Conservation (phyloP, 805 yeast species). For the Myxozyma neotropica region DNA sequence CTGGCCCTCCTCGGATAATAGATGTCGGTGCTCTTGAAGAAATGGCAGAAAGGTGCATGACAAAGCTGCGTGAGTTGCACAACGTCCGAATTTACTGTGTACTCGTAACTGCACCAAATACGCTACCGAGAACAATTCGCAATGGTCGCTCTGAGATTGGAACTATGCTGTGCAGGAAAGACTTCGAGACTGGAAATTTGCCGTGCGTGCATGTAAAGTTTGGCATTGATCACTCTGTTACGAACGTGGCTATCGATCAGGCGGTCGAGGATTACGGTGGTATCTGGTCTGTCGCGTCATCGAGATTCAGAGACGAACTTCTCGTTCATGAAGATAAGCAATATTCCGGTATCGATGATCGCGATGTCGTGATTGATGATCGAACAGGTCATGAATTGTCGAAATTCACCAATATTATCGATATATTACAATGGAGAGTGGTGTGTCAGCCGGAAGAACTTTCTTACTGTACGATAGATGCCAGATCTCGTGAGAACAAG, state of each 20-base stretch:
- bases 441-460: constrained; percentile 72
- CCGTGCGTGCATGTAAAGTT: constrained; percentile 82
- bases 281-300: constrained; percentile 77
- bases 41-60: constrained; percentile 52
- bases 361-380: constrained; percentile 76
- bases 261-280: constrained; percentile 72
- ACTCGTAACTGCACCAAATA: constrained; percentile 73
- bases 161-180: constrained; percentile 77
- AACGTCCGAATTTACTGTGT: constrained; percentile 80
- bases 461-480: constrained; percentile 57
- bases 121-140: constrained; percentile 79
- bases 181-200: constrained; percentile 76
- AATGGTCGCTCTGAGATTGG: constrained; percentile 92
- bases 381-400: constrained; percentile 73
- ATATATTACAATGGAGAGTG: constrained; percentile 78
- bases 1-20: constrained; percentile 37
- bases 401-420: constrained; percentile 69
- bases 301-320: constrained; percentile 62
- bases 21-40: constrained; percentile 52
- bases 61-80: constrained; percentile 58
- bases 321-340: constrained; percentile 71
- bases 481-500: constrained; percentile 52
- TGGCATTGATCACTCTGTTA: constrained; percentile 62
- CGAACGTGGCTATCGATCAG: constrained; percentile 53
- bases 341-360: constrained; percentile 75